A percentile compares a stretch with the other conserved stretches of the same genome.
phyloP scores from a whole-genome alignment of 2,329 filamentous ascomycete species.

The Pseudofabraea citricarpa region DNA sequence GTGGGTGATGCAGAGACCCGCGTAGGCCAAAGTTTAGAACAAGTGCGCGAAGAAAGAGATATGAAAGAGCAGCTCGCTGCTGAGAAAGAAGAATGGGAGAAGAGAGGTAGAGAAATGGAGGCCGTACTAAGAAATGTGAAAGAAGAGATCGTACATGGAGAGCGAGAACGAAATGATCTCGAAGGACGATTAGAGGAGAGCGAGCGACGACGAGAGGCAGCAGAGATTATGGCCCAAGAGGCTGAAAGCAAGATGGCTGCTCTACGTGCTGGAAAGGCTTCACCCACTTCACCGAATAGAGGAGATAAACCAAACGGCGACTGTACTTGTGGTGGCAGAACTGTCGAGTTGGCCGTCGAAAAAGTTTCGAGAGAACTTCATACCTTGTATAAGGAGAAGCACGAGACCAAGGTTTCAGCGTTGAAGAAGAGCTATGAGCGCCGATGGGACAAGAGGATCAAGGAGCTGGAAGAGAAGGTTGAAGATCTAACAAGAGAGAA shows the following conservation, averaged over 20 bases:
- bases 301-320: conserved; percentile 28
- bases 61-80: conserved; percentile 66
- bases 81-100: conserved; percentile 81
- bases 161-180: conserved; percentile 77
- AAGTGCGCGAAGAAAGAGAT: conserved; percentile 71
- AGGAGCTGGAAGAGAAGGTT: conserved; percentile 69
- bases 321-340: conserved; percentile 34
- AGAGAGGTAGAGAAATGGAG: conserved; percentile 81
- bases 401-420: conserved; percentile 91
- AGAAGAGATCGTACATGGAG: conserved; percentile 72
- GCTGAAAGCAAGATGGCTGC: conserved; percentile 72
- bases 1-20: conserved; percentile 88
- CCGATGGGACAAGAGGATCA: conserved; percentile 83
- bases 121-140: conserved; percentile 72
- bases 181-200: conserved; percentile 70
- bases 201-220: conserved; percentile 68
- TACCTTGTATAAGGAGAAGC: conserved; percentile 90
- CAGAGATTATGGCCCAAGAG: conserved; percentile 71
- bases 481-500: conserved; percentile 69
- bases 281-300: conserved; percentile 29
- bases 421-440: conserved; percentile 81
- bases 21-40: conserved; percentile 80
- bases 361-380: conserved; percentile 94
- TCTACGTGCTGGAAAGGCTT: conserved; percentile 59
- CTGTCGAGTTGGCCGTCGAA: conserved; percentile 82